Evolutionary conservation across 805 yeast species (phyloP).

Genomic region (Suhomyces pyralidae): DNA sequence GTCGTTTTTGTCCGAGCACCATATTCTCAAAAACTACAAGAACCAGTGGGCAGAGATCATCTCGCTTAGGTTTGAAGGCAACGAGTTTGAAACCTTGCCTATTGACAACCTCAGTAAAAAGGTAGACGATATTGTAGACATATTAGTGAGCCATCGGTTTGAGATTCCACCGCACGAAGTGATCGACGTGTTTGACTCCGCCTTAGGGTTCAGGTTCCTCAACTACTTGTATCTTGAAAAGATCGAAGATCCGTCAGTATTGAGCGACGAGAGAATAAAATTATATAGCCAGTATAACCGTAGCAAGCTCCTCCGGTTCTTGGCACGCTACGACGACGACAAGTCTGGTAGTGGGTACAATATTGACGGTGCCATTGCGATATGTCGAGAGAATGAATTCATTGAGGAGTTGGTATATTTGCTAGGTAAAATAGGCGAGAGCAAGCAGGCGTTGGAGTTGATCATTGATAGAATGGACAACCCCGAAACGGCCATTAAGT

Average conservation of each 20-base stretch:
- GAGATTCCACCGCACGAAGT: constrained; percentile 58
- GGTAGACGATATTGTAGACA: constrained; percentile 44
- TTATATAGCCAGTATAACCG: constrained; percentile 65
- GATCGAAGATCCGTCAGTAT: constrained; percentile 57
- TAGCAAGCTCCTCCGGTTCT: constrained; percentile 52
- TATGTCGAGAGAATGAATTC: constrained; percentile 54
- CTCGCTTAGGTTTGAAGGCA: constrained; percentile 34
- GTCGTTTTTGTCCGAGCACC: constrained; percentile 57
- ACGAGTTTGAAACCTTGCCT: constrained; percentile 40
- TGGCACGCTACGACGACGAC: constrained; percentile 42
- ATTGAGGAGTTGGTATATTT: constrained; percentile 76
- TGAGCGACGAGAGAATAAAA: constrained; percentile 65
- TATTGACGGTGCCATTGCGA: constrained; percentile 63
- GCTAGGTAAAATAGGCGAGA: constrained; percentile 79
- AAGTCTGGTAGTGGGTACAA: constrained; percentile 45
- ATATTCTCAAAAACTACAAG: constrained; percentile 53
- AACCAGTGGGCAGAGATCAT: constrained; percentile 52
- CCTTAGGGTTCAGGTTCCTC: constrained; percentile 39
- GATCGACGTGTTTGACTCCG: constrained; percentile 41
- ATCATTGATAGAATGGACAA: constrained; percentile 77
- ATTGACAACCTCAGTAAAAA: constrained; percentile 37
- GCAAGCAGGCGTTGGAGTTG: constrained; percentile 67
- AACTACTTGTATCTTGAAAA: constrained; percentile 64
- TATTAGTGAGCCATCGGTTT: constrained; percentile 62
- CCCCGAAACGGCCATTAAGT: constrained; percentile 75